Evolutionary conservation across 148 eudicot genomes (phyloP), one percentile per base, ranked within the genome.

Genomic region (Chenopodium formosanum): DNA sequence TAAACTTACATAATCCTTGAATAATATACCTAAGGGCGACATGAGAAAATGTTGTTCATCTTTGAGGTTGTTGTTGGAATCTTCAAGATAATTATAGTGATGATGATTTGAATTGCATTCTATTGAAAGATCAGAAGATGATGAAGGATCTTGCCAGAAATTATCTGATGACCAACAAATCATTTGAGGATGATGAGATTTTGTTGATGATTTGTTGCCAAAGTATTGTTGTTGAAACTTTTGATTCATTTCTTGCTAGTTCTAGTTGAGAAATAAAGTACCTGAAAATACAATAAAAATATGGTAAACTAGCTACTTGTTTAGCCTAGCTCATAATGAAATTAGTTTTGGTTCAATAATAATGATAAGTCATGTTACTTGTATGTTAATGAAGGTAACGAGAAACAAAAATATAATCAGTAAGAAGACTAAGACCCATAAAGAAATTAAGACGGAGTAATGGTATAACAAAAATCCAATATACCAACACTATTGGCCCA

Each of bases 71-170:
- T 6, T 13, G 23, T 6, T 13, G 23, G 74, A 37, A 13, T 19
- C 1, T 68, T 31, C 81, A 68, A 67, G 73, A 79, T 34, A n/a
- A 64, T 23, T 64, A 13, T 63, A 80, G n/a, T 40, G 37, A 23
- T 6, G 37, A 37, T 7, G 68, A 53, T 80, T 60, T 44, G 77
- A 62, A 27, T 11, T 80, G 32, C 82, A 80, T 2, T 80, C 71
- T 17, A 75, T 37, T n/a, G 82, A 73, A 17, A 73, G 82, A 80
- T 80, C 62, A 17, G 82, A 64, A 2, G 82, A 73, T 22, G 82
- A 72, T 17, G 79, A 71, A 5, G 70, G 71, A 23, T 80, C 77
- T n/a, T 46, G 77, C 82, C 77, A 80, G 31, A 40, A 73, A n/a
- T 52, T 80, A 47, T 73, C 83, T 1, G 78, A 46, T 0, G 78